A percentile compares a stretch with the other conserved stretches of the same genome.
phyloP scores from a whole-genome alignment of 805 yeast genomes.

The Blastobotrys americana region DNA sequence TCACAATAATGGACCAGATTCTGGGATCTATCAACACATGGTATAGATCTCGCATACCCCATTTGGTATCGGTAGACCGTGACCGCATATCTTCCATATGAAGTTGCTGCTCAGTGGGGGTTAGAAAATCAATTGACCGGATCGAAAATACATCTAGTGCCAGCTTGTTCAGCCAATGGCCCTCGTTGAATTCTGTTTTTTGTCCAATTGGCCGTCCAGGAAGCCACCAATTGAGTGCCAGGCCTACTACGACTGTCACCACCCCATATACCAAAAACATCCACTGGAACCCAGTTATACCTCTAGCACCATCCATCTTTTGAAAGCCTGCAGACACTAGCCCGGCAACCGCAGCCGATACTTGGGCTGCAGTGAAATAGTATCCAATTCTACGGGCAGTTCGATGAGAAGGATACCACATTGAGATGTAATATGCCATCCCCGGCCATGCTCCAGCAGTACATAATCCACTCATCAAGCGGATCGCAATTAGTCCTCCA shows the following conservation, averaged over 20 bases:
- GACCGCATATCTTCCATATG: slow-evolving; percentile 56
- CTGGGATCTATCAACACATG: slow-evolving; percentile 53
- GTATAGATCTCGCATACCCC: slow-evolving; percentile 56
- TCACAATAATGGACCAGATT: slow-evolving; percentile 72
- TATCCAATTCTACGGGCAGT: slow-evolving; percentile 76
- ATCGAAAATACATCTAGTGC: background rate
- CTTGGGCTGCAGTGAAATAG: slow-evolving; percentile 85
- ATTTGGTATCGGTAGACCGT: slow-evolving; percentile 40
- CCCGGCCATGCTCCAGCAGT: slow-evolving; percentile 93
- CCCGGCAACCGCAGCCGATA: slow-evolving; percentile 87
- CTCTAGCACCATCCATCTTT: slow-evolving; percentile 63
- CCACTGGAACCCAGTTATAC: slow-evolving; percentile 83
- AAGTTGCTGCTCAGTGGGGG: slow-evolving; percentile 41
- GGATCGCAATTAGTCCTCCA: slow-evolving; percentile 58
- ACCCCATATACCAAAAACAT: slow-evolving; percentile 71
- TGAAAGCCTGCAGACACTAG: slow-evolving; percentile 84
- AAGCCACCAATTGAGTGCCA: slow-evolving; percentile 69
- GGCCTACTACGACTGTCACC: slow-evolving; percentile 56
- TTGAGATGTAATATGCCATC: slow-evolving; percentile 69
- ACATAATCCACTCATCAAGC: slow-evolving; percentile 66
- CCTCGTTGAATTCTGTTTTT: slow-evolving; percentile 2
- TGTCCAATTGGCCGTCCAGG: slow-evolving; percentile 70
- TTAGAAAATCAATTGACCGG: slow-evolving; percentile 31
- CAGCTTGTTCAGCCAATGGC: slow-evolving; percentile 8
- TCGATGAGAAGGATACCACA: slow-evolving; percentile 79